Conservation (phyloP, 2,329 filamentous ascomycete genomes). For the Hymenoscyphus albidus region DNA sequence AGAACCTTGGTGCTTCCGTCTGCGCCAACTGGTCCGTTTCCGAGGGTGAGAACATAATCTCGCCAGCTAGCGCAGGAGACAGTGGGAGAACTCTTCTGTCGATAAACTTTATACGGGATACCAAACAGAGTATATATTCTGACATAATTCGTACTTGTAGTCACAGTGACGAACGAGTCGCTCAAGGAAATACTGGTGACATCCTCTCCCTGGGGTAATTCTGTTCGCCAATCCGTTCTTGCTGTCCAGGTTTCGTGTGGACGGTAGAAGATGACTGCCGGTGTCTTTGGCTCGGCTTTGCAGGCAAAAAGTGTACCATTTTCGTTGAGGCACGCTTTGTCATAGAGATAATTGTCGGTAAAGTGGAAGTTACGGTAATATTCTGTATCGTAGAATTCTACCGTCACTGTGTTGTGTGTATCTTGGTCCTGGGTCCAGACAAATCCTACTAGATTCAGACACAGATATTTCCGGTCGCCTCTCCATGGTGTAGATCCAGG, state of each 20-base stretch:
- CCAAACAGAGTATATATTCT: conserved; percentile 92
- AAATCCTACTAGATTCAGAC: conserved; percentile 87
- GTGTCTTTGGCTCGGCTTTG: conserved; percentile 59
- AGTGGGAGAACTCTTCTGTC: conserved; percentile 84
- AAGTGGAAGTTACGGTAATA: conserved; percentile 94
- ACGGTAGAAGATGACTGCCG: conserved; percentile 88
- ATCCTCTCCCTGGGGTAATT: conserved; percentile 81
- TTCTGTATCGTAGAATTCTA: conserved; percentile 96
- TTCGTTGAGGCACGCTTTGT: conserved; percentile 89
- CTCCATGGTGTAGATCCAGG: conserved; percentile 94
- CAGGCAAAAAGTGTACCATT: conserved; percentile 84
- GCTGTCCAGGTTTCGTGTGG: conserved; percentile 97
- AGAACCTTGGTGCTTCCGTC: conserved; percentile 75
- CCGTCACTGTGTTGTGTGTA: conserved; percentile 86
- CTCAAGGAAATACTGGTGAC: conserved; percentile 86
- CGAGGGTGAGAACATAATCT: conserved; percentile 94
- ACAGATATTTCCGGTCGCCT: conserved; percentile 89
- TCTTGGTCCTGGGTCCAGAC: conserved; percentile 98
- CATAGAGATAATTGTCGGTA: conserved; percentile 91
- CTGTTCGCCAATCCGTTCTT: conserved; percentile 82
- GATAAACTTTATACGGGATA: conserved; percentile 80
- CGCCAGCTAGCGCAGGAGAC: conserved; percentile 93
- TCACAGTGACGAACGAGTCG: conserved; percentile 85
- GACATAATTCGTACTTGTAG: conserved; percentile 82
- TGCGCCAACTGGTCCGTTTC: conserved; percentile 79